phyloP scores from a whole-genome alignment of 441 rosid genomes.

The Melastoma candidum region DNA sequence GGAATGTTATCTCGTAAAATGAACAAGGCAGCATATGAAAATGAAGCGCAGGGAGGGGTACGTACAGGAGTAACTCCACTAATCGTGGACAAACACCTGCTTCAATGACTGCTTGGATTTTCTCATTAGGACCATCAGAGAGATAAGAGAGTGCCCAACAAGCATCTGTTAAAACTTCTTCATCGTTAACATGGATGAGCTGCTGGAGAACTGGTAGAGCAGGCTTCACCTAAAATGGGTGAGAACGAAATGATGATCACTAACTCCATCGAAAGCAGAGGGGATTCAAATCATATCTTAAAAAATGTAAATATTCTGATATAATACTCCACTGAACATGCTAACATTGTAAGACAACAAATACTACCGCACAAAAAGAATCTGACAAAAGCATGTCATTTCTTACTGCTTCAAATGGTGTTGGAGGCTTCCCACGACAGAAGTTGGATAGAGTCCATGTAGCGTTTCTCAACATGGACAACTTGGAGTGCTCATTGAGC shows the following conservation, averaged over 20 bases:
- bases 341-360: too few relatives aligned
- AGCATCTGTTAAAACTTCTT: constrained; percentile 27
- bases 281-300: too few relatives aligned
- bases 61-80: constrained; percentile 20
- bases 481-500: constrained; percentile 27
- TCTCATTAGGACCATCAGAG: constrained; percentile 27
- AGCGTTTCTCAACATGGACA: constrained; percentile 50
- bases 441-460: constrained; percentile 56
- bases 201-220: constrained; percentile 19
- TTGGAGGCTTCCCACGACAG: constrained; percentile 52
- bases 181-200: constrained; percentile 22
- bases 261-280: too few relatives aligned
- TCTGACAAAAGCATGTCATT: constrained; percentile 1
- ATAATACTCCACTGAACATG: too few relatives aligned
- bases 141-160: constrained; percentile 31
- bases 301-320: too few relatives aligned
- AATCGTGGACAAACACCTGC: constrained; percentile 25
- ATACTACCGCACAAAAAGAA: too few relatives aligned
- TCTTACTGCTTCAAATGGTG: constrained; percentile 28
- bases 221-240: constrained; percentile 8
- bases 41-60: constrained; percentile 1
- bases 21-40: not conserved
- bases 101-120: constrained; percentile 27
- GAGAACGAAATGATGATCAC: too few relatives aligned
- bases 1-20: too few relatives aligned